A percentile compares a stretch with the other conserved stretches of the same genome.
phyloP scores from a whole-genome alignment of 192 early-diverging fungal species.

The Mortierella antarctica region DNA sequence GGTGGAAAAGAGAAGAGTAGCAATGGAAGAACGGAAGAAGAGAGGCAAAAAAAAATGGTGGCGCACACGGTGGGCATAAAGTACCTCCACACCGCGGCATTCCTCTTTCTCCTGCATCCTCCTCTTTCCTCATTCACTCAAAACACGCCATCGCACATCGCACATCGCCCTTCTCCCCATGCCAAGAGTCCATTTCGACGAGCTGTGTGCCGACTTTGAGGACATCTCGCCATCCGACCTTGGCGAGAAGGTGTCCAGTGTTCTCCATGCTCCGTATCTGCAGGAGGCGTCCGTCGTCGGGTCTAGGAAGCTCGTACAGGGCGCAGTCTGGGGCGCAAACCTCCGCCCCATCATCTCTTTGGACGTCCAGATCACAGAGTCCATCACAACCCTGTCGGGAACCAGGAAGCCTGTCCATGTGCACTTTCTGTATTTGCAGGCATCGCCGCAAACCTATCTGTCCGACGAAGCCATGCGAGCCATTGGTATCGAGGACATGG shows the following conservation, averaged over 20 bases:
- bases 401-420: conserved; percentile 15
- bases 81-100: neutral
- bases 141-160: neutral
- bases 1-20: neutral
- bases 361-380: conserved; percentile 24
- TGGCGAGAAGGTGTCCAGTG: neutral
- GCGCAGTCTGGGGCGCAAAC: conserved; percentile 14
- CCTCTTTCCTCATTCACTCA: conserved; percentile 1
- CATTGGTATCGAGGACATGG: conserved; percentile 32
- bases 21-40: neutral
- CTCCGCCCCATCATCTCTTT: conserved; percentile 23
- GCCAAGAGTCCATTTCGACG: neutral
- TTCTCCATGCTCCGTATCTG: neutral
- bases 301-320: conserved; percentile 4
- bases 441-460: conserved; percentile 25
- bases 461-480: conserved; percentile 15
- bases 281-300: neutral
- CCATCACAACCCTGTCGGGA: conserved; percentile 24
- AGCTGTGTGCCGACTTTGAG: conserved; percentile 30
- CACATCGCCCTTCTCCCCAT: neutral
- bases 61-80: no score
- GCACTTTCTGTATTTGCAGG: conserved; percentile 23
- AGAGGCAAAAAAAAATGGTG: neutral
- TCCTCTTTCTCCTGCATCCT: no score
- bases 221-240: conserved; percentile 18